Conservation (phyloP, 768 basidiomycete species). For the Lactarius pseudohatsudake region DNA sequence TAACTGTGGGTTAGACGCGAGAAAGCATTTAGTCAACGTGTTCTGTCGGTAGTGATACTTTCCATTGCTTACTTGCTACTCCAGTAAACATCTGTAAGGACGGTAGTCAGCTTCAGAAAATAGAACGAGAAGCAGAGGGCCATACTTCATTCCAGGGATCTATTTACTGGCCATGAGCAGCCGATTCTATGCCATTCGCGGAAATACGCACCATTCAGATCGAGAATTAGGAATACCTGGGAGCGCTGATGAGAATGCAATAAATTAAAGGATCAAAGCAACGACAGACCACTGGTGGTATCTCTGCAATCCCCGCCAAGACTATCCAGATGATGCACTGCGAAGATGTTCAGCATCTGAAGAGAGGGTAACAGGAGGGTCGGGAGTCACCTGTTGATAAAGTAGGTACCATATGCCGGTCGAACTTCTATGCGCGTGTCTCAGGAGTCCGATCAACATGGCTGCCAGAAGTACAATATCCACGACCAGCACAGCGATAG, state of each 20-base stretch:
- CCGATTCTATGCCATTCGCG: neutral
- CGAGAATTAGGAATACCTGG: slow-evolving; percentile 16
- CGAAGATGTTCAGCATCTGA: neutral
- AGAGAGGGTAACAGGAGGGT: neutral
- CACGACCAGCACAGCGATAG: neutral
- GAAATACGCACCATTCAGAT: slow-evolving; percentile 16
- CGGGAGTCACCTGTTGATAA: slow-evolving; percentile 19
- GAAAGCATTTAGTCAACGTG: neutral
- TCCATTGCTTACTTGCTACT: slow-evolving; percentile 2
- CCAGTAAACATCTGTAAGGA: slow-evolving; percentile 10
- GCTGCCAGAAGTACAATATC: neutral
- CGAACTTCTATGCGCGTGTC: neutral
- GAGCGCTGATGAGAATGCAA: neutral
- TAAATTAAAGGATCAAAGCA: neutral
- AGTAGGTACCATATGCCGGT: slow-evolving; percentile 16
- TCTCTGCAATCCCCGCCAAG: slow-evolving; percentile 1
- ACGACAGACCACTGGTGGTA: slow-evolving; percentile 5
- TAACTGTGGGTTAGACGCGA: neutral
- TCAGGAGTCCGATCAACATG: neutral
- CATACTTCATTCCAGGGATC: slow-evolving; percentile 18
- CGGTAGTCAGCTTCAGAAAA: neutral
- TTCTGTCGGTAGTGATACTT: neutral
- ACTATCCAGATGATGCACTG: slow-evolving; percentile 12
- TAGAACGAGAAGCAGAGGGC: neutral
- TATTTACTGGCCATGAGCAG: slow-evolving; percentile 1